phyloP scores from a whole-genome alignment of 371 early-diverging fungal species.

The Saksenaea vasiformis region DNA sequence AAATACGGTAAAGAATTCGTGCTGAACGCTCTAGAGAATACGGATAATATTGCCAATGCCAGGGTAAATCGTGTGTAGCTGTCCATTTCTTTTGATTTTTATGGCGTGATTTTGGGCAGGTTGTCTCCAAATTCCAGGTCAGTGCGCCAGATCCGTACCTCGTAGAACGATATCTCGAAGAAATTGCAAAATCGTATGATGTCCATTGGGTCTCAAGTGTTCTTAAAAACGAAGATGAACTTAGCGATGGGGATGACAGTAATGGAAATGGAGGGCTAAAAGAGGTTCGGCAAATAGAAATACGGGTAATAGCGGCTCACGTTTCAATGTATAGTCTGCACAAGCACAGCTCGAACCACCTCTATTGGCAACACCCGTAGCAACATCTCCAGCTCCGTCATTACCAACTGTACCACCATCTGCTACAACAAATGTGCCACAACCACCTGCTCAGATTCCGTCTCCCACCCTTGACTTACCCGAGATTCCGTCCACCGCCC shows the following conservation, averaged over 20 bases:
- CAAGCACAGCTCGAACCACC: conserved; percentile 19
- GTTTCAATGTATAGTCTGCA: conserved; percentile 6
- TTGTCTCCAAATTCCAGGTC: conserved; percentile 78
- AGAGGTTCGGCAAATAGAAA: conserved; percentile 15
- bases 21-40: conserved; percentile 73
- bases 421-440: conserved; percentile 4
- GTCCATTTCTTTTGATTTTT: background rate
- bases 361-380: conserved; percentile 4
- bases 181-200: conserved; percentile 84
- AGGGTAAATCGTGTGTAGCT: conserved; percentile 51
- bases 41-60: conserved; percentile 73
- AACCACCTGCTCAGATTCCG: conserved; percentile 6
- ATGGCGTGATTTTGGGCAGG: conserved; percentile 41
- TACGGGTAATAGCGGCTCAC: background rate
- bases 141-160: conserved; percentile 79
- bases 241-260: conserved; percentile 19
- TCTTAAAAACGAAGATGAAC: conserved; percentile 38
- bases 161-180: conserved; percentile 85
- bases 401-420: background rate
- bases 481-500: conserved; percentile 33
- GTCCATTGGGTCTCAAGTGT: conserved; percentile 70
- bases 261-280: conserved; percentile 19
- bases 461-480: conserved; percentile 32
- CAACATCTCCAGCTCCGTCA: background rate
- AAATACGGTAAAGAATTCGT: conserved; percentile 89